phyloP scores from a whole-genome alignment of 2,329 filamentous ascomycete species.

The Paecilomyces dactylethromorphus region DNA sequence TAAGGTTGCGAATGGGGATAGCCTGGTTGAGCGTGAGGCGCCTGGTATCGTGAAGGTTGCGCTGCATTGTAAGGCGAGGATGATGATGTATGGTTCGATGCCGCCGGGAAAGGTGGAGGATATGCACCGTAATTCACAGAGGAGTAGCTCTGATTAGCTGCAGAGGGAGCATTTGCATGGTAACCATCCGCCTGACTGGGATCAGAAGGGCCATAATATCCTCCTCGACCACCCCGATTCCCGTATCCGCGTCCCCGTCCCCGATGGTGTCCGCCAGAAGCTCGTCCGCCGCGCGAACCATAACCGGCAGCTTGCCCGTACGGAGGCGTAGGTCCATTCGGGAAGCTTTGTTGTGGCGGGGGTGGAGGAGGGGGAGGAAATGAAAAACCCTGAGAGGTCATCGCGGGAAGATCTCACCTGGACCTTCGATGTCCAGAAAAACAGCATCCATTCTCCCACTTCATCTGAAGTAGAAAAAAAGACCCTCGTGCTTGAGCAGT shows the following conservation, averaged over 20 bases:
- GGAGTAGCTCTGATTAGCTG: conserved; percentile 17
- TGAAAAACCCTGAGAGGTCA: conserved; percentile 38
- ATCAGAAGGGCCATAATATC: conserved; percentile 15
- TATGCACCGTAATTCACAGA: conserved; percentile 24
- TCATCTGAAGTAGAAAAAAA: conserved; percentile 11
- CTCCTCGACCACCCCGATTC: conserved; percentile 22
- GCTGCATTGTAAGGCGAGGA: conserved; percentile 7
- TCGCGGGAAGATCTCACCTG: conserved; percentile 17
- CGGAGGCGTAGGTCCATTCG: conserved; percentile 13
- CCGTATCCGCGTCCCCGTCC: conserved; percentile 30
- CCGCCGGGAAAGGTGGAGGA: conserved; percentile 17
- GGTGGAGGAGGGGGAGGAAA: conserved; percentile 42
- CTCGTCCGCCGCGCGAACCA: conserved; percentile 20
- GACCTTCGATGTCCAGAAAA: conserved; percentile 15
- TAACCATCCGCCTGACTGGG: conserved; percentile 15
- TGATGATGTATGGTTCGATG: conserved; percentile 16
- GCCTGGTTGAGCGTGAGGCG: conserved; percentile 15
- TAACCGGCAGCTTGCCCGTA: conserved; percentile 18
- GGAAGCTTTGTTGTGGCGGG: conserved; percentile 16
- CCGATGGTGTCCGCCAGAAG: conserved; percentile 18
- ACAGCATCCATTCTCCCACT: conserved; percentile 18
- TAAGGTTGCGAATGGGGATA: conserved; percentile 19
- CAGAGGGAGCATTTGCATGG: conserved; percentile 13
- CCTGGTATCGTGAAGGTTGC: conserved; percentile 17
- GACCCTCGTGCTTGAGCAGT: conserved; percentile 1